phyloP scores from a whole-genome alignment of 139 green algal species.

The Coccomyxa sp. region DNA sequence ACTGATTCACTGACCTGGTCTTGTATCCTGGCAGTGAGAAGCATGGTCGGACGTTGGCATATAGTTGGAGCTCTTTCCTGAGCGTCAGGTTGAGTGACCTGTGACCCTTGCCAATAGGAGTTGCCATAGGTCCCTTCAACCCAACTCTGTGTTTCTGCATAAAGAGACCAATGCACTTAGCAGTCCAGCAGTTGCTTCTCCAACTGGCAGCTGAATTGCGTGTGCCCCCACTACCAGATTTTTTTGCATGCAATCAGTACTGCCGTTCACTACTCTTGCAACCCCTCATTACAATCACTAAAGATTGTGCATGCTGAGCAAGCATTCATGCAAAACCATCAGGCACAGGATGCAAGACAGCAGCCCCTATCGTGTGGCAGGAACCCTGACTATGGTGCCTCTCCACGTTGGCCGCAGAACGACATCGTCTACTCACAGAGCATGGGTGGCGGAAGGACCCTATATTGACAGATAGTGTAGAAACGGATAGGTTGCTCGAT shows the following conservation, averaged over 20 bases:
- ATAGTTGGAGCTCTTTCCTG: conserved; percentile 93
- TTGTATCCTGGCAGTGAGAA: conserved; percentile 92
- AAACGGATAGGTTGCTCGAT: background rate
- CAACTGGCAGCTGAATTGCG: no score
- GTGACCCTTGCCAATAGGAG: conserved; percentile 94
- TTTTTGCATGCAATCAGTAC: no score
- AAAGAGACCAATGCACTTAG: background rate
- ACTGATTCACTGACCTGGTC: conserved; percentile 43
- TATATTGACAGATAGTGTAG: no score
- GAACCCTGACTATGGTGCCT: no score
- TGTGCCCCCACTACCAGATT: no score
- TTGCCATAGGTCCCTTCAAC: conserved; percentile 95
- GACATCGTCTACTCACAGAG: no score
- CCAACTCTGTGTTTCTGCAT: conserved; percentile 79
- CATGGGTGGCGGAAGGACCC: no score
- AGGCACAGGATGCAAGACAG: background rate
- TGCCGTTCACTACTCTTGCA: background rate
- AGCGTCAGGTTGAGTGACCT: conserved; percentile 93
- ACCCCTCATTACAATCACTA: background rate
- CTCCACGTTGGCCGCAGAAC: no score
- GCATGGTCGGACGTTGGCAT: conserved; percentile 95
- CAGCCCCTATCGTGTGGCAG: no score
- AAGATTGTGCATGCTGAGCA: background rate
- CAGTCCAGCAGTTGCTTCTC: background rate
- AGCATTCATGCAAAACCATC: background rate